These are phyloP conservation scores for Phytophthora citrophthora DNA, from an alignment of 352 stramenopile species.

Conservation along the genomic window DNA sequence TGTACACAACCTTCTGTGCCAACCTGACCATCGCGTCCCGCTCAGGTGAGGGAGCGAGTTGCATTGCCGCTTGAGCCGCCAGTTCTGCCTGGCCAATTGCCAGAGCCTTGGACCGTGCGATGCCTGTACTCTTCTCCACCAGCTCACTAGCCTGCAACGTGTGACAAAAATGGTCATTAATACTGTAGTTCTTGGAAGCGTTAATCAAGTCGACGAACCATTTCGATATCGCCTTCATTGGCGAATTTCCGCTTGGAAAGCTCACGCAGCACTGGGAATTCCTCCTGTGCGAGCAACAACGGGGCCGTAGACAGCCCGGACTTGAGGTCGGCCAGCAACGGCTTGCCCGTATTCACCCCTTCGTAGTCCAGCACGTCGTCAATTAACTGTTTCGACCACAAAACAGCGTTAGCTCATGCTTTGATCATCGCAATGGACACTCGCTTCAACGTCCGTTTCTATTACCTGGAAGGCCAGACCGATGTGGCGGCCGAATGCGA, in stretches of 20 bases:
- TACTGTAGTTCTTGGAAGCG: neutral
- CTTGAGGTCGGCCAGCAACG: constrained; percentile 95
- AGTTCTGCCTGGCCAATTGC: constrained; percentile 97
- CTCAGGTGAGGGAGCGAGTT: constrained; percentile 82
- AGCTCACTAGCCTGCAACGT: constrained; percentile 74
- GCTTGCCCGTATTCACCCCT: constrained; percentile 94
- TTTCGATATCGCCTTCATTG: constrained; percentile 92
- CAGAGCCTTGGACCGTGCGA: constrained; percentile 93
- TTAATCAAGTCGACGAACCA: constrained; percentile 40
- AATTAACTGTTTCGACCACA: constrained; percentile 77
- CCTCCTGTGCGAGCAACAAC: constrained; percentile 95
- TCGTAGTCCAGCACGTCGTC: constrained; percentile 99
- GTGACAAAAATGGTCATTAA: constrained; percentile 21
- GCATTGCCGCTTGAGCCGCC: constrained; percentile 92
- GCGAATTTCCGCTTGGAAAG: constrained; percentile 93
- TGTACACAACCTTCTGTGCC: constrained; percentile 87
- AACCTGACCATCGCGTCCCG: constrained; percentile 88
- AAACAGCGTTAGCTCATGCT: constrained; percentile 10
- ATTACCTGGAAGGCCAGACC: constrained; percentile 97
- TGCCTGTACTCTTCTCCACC: constrained; percentile 92
- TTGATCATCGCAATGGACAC: constrained; percentile 22
- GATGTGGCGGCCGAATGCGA: constrained; percentile 97
- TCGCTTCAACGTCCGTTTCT: constrained; percentile 7
- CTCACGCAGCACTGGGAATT: constrained; percentile 92
- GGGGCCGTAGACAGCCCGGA: constrained; percentile 97